These are phyloP conservation scores for Musa balbisiana DNA, from an alignment of 202 grass and related monocot genomes.

Conservation along the genomic window DNA sequence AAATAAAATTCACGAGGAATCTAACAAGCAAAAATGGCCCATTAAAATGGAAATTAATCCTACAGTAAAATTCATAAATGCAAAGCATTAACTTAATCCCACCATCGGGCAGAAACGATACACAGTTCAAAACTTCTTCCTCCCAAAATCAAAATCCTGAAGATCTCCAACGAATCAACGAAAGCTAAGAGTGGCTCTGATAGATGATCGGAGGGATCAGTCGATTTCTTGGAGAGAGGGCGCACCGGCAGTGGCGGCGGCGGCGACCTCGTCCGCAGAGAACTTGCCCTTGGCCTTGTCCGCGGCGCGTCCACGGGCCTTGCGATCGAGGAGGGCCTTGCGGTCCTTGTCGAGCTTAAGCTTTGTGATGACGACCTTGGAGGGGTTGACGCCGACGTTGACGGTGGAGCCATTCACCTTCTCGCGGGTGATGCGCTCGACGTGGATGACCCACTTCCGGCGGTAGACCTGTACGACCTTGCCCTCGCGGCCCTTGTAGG, in stretches of 20 bases:
- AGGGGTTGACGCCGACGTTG: slow-evolving; percentile 17
- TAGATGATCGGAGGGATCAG: not conserved
- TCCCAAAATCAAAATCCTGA: no score
- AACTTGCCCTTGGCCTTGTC: slow-evolving; percentile 26
- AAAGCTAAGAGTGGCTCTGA: not conserved
- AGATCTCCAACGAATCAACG: not conserved
- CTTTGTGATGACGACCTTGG: slow-evolving; percentile 7
- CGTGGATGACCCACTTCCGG: slow-evolving; percentile 20
- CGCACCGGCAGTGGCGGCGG: not conserved
- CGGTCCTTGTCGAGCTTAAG: no score
- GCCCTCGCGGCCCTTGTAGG: slow-evolving; percentile 19
- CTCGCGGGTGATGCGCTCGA: slow-evolving; percentile 26
- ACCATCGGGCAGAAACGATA: not conserved
- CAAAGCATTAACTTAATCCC: not conserved
- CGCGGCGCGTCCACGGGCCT: slow-evolving; percentile 19
- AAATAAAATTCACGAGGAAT: no score
- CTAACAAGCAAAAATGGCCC: not conserved
- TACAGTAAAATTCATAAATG: not conserved
- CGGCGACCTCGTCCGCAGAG: slow-evolving; percentile 12
- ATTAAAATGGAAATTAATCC: not conserved
- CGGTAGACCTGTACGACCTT: slow-evolving; percentile 24
- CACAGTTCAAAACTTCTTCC: no score
- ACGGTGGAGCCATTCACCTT: slow-evolving; percentile 24
- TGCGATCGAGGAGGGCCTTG: slow-evolving; percentile 17
- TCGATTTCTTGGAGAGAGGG: slow-evolving; percentile 11